phyloP scores from a whole-genome alignment of 179 eudicot species.

The Silene noctiflora region DNA sequence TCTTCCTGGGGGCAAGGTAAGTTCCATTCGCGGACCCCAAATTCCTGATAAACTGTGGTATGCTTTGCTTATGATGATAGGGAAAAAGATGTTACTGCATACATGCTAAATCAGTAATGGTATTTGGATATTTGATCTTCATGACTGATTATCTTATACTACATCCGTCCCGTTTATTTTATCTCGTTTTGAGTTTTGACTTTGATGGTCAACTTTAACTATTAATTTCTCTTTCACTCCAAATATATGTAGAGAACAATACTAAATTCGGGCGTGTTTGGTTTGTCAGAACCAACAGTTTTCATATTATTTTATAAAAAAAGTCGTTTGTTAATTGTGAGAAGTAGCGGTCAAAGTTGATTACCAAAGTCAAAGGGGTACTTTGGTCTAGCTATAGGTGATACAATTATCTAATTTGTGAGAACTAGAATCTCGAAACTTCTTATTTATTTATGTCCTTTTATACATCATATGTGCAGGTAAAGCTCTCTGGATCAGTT shows the following conservation, averaged over 20 bases:
- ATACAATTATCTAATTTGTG: not conserved
- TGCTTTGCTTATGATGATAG: not conserved
- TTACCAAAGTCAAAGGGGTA: no score
- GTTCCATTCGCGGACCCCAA: not conserved
- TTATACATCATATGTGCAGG: conserved; percentile 42
- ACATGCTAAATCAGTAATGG: not conserved
- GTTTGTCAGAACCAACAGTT: no score
- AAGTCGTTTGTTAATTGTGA: no score
- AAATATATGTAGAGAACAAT: no score
- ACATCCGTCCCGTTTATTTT: no score
- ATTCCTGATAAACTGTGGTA: not conserved
- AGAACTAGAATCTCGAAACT: not conserved
- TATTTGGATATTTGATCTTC: not conserved
- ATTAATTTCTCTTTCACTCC: no score
- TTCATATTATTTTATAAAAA: no score
- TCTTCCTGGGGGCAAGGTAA: conserved; percentile 52
- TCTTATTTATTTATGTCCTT: not conserved
- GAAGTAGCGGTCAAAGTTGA: no score
- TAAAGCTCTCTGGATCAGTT: conserved; percentile 92
- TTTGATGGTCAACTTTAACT: no score
- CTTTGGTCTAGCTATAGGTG: not conserved
- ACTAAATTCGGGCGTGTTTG: no score
- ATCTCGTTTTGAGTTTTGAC: no score
- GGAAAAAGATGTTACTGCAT: no score
- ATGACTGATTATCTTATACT: not conserved